These are phyloP conservation scores for Eleusine indica DNA, from an alignment of 176 grass and related monocot genomes.

Conservation along the genomic window DNA sequence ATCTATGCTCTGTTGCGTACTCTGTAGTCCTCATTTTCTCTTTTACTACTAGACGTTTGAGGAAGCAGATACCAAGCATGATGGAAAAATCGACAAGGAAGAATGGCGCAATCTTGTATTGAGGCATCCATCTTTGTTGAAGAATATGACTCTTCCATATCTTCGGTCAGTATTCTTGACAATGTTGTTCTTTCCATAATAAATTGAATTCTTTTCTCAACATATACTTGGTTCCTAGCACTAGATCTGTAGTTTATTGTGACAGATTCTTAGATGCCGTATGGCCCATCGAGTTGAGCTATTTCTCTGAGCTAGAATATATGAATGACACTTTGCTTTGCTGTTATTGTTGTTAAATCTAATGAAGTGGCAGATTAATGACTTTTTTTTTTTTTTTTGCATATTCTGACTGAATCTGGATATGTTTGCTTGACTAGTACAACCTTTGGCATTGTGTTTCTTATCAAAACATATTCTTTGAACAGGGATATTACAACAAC, in stretches of 20 bases:
- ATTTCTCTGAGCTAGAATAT: not conserved
- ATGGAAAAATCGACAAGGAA: conserved; percentile 77
- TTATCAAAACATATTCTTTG: conserved; percentile 16
- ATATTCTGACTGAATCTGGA: not conserved
- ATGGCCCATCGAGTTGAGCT: not conserved
- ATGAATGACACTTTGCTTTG: not conserved
- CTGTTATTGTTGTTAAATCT: not conserved
- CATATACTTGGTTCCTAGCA: conserved; percentile 1
- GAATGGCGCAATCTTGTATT: conserved; percentile 73
- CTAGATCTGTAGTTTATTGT: conserved; percentile 1
- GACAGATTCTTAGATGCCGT: not conserved
- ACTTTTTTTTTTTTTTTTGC: not conserved
- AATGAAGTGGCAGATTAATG: not conserved
- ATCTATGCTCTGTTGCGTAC: conserved; percentile 34
- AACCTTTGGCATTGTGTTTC: not conserved
- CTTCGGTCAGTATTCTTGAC: conserved; percentile 49
- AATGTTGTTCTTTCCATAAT: not conserved
- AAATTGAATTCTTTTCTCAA: not conserved
- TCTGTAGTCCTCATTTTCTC: conserved; percentile 8
- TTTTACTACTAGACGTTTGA: conserved; percentile 65
- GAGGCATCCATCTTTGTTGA: conserved; percentile 81
- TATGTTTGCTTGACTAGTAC: not conserved
- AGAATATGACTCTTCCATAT: conserved; percentile 83
- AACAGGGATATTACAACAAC: conserved; percentile 67
- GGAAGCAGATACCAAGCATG: conserved; percentile 79